These are phyloP conservation scores for Ceratocystis papillata DNA, from an alignment of 2,329 filamentous ascomycete species.

Conservation along the genomic window DNA sequence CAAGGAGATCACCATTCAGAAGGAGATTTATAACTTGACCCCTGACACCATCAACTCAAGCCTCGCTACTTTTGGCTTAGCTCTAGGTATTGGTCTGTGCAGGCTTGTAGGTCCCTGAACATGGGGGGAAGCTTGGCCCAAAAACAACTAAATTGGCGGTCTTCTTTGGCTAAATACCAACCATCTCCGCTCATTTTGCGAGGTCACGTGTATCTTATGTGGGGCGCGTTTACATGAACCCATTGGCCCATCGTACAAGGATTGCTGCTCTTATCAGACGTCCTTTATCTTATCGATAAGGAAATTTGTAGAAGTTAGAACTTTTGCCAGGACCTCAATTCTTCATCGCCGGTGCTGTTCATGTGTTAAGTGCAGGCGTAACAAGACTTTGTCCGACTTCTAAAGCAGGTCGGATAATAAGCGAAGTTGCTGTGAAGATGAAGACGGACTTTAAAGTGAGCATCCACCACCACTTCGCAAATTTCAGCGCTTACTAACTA, in stretches of 20 bases:
- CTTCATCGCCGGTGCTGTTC: not conserved
- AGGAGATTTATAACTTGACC: not conserved
- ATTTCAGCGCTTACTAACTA: slow-evolving; percentile 3
- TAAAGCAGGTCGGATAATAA: not conserved
- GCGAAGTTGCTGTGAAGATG: slow-evolving; percentile 48
- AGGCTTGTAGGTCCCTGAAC: slow-evolving; percentile 7
- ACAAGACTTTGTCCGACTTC: not conserved
- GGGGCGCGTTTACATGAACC: not conserved
- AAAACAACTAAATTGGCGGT: not conserved
- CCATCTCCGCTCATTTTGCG: not conserved
- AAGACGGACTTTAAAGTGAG: slow-evolving; percentile 97
- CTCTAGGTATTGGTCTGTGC: slow-evolving; percentile 3
- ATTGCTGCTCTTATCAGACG: not conserved
- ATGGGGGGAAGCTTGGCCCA: slow-evolving; percentile 1
- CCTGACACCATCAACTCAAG: slow-evolving; percentile 8
- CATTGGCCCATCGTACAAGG: not conserved
- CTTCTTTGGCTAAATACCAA: not conserved
- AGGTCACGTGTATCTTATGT: not conserved
- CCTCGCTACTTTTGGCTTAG: slow-evolving; percentile 4
- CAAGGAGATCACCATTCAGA: slow-evolving; percentile 1
- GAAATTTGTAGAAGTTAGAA: slow-evolving; percentile 19
- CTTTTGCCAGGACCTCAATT: slow-evolving; percentile 8
- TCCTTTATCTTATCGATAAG: slow-evolving; percentile 23
- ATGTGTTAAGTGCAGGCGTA: not conserved
- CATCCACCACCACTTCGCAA: not conserved